phyloP scores from a whole-genome alignment of 2,329 filamentous ascomycete species.

The Arthrobotrys sphaeroides region DNA sequence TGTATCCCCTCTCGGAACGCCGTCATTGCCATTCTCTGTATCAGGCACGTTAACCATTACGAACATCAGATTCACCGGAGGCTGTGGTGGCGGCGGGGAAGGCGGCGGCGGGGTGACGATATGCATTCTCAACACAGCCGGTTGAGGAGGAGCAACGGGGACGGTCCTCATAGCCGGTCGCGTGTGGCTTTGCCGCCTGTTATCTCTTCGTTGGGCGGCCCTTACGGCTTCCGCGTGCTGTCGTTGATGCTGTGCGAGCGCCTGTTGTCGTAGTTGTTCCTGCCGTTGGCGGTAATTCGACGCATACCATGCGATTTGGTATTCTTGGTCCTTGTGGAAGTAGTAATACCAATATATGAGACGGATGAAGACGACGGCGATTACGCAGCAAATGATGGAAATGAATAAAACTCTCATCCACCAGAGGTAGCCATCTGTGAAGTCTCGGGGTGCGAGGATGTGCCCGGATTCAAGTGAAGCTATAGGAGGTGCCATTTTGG shows the following conservation, averaged over 20 bases:
- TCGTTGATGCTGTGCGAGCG: not conserved
- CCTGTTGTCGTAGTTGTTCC: not conserved
- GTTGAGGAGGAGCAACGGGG: conserved; percentile 1
- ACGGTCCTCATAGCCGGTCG: conserved; percentile 8
- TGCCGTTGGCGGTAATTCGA: not conserved
- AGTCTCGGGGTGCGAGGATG: not conserved
- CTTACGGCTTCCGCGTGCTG: not conserved
- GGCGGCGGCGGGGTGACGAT: conserved; percentile 2
- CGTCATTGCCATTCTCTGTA: not conserved
- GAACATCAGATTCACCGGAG: conserved; percentile 20
- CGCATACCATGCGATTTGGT: not conserved
- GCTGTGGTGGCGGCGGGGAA: conserved; percentile 19
- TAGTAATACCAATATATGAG: conserved; percentile 7
- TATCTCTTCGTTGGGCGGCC: not conserved
- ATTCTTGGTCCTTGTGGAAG: not conserved
- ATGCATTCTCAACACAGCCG: conserved; percentile 31
- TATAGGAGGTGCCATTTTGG: not conserved
- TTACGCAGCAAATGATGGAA: not conserved
- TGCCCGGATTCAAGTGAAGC: not conserved
- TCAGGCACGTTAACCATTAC: conserved; percentile 34
- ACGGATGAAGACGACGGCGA: conserved; percentile 6
- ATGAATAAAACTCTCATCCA: not conserved
- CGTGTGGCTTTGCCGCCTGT: not conserved
- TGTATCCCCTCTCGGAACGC: not conserved
- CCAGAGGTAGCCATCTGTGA: not conserved